These are phyloP conservation scores for Epichloe bromicola DNA, from an alignment of 2,329 filamentous ascomycete genomes.

Conservation along the genomic window DNA sequence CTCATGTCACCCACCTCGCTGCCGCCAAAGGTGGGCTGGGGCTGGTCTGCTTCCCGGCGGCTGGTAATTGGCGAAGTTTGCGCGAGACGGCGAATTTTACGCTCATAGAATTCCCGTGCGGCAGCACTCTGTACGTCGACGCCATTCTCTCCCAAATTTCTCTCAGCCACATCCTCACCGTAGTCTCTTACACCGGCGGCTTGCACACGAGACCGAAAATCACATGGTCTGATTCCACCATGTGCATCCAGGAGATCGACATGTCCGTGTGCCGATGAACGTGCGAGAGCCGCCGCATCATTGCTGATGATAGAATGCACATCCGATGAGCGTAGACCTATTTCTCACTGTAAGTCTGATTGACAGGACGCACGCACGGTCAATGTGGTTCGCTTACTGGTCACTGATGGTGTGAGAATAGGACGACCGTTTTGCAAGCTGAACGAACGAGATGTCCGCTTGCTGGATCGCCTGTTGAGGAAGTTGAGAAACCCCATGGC, in stretches of 20 bases:
- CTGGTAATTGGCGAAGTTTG: conserved; percentile 4
- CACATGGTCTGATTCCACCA: conserved; percentile 27
- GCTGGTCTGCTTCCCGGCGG: neutral
- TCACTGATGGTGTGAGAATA: neutral
- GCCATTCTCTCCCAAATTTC: conserved; percentile 33
- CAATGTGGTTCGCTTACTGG: neutral
- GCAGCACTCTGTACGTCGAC: conserved; percentile 18
- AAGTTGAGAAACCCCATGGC: conserved; percentile 5
- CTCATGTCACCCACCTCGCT: conserved; percentile 1
- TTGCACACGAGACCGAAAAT: conserved; percentile 32
- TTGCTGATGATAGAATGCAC: neutral
- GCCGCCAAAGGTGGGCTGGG: neutral
- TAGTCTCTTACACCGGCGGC: conserved; percentile 38
- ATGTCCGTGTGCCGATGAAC: neutral
- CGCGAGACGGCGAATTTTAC: neutral
- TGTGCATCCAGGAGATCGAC: conserved; percentile 15
- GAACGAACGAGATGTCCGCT: neutral
- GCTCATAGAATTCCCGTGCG: conserved; percentile 20
- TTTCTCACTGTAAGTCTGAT: neutral
- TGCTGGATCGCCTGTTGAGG: conserved; percentile 1
- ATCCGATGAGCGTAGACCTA: neutral
- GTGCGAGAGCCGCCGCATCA: neutral
- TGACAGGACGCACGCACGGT: neutral
- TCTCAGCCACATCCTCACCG: conserved; percentile 47
- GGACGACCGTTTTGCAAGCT: neutral